phyloP scores from a whole-genome alignment of 441 rosid genomes.

The Erodium texanum region DNA sequence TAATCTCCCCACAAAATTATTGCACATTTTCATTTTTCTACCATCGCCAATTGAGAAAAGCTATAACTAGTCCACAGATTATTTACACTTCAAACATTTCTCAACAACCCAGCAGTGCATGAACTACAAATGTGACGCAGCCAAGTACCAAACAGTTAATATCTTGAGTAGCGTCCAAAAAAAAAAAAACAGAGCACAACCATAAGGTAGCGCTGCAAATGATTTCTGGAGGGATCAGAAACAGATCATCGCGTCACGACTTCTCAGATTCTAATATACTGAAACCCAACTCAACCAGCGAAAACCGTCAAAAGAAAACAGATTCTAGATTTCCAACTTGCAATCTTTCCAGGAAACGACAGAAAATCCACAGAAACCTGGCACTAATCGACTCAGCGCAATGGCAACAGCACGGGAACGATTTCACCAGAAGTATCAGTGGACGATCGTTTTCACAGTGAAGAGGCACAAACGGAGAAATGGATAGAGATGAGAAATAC shows the following conservation, averaged over 20 bases:
- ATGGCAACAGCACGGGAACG: background rate
- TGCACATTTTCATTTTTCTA: background rate
- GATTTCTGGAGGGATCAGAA: background rate
- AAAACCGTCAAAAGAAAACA: background rate
- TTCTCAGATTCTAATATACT: background rate
- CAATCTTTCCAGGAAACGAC: background rate
- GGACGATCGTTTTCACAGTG: background rate
- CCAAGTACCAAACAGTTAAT: background rate
- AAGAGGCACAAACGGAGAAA: background rate
- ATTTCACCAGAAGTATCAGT: background rate
- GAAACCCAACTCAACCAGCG: background rate
- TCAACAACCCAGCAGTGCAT: background rate
- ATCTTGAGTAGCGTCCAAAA: background rate
- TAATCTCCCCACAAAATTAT: background rate
- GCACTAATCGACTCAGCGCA: background rate
- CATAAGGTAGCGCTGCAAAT: background rate
- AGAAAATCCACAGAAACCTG: background rate
- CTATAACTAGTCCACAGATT: background rate
- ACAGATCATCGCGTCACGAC: background rate
- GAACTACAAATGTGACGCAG: background rate
- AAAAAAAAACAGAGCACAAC: background rate
- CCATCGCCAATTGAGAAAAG: background rate
- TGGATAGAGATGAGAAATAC: background rate
- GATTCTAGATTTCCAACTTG: background rate
- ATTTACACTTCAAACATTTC: slow-evolving; percentile 3